Evolutionary conservation across 2,329 filamentous ascomycete species (phyloP), one percentile per base, ranked within the genome.

Genomic region (Hymenoscyphus infarciens): DNA sequence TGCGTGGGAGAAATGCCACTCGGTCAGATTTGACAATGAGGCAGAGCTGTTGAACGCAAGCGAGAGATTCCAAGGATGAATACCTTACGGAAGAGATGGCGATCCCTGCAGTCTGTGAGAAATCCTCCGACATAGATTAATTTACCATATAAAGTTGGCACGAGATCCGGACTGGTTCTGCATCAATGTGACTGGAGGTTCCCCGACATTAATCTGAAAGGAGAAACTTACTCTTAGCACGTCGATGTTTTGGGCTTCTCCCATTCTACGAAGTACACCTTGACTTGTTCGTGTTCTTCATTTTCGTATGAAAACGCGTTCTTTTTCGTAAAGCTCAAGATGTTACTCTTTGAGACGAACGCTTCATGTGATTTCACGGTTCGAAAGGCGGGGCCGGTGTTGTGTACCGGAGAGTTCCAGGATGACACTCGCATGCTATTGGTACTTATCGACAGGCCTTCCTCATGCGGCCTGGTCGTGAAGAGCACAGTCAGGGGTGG

Each of bases 41-140:
- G 59, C 57, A 54, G 35, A 61, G 56, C 49, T 56, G 33, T 38
- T 38, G 16, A 38, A 38, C 35, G 38, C 56, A 64, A 61, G 59
- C 59, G 62, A 61, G 35, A 29, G 56, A 39, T 57, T 64, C 56
- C 49, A 61, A 55, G 59, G 59, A 64, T 52, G 58, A 53, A 49
- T n/a, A 25, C 31, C 22, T 16, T 45, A 16, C 29, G 54, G 13
- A 54, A 42, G 25, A 49, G 58, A 38, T 55, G 29, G 31, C 11
- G 38, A 52, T 42, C 58, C 59, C 42, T 64, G 61, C 45, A 56
- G 31, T 55, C 33, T 27, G 45, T 55, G 39, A 49, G 45, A 59
- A 64, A 64, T 56, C 13, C 56, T 53, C 60, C 62, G 56, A 57
- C 58, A 63, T 61, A 63, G 58, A 63, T 61, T 63, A 56, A 55